Evolutionary conservation across 2,329 filamentous ascomycete genomes (phyloP), one percentile per base, ranked within the genome.

Genomic region (Xylariaceae sp.): DNA sequence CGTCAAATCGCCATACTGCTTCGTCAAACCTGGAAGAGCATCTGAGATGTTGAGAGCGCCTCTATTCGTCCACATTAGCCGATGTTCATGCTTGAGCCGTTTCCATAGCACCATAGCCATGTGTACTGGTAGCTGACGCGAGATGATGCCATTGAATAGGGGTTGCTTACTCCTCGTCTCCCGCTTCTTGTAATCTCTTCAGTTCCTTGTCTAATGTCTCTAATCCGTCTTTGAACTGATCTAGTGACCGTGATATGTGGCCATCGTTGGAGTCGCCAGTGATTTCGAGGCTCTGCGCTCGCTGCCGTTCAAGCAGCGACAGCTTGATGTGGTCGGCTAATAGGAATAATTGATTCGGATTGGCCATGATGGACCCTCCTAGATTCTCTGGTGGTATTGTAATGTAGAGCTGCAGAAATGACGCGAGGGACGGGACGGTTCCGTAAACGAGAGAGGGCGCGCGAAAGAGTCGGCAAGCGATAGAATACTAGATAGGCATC

Each of bases 241-340:
- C 90, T 55, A 99, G 80, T 2, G 92, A 97, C 55, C 90, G 85
- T 13, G 89, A 89, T 66, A 97, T 92, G 73, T 96, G 89, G 47
- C 88, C 88, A 76, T 97, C 92, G 74, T 96, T 90, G 17, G 87
- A 86, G 71, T 88, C 88, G 54, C 85, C 85, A 60, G 91, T 85
- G 58, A 96, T 83, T 66, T 91, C 87, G 50, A 96, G 82, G 11
- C 86, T 89, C 68, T 90, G 85, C 53, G 92, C 91, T 60, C 93
- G 87, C 76, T 96, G 88, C 60, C 93, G 87, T 78, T 97, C 94
- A 30, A 97, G 86, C 13, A 99, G 82, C 11, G 92, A 96, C 62
- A 97, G 85, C 77, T 97, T 97, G 80, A 97, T 90, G 76, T 97
- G 93, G 77, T 99, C 94, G 70, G 92, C 91, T 59, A 97, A 85